These are phyloP conservation scores for Blattamonas nauphoetae DNA, from an alignment of 78 protist species.

Conservation along the genomic window DNA sequence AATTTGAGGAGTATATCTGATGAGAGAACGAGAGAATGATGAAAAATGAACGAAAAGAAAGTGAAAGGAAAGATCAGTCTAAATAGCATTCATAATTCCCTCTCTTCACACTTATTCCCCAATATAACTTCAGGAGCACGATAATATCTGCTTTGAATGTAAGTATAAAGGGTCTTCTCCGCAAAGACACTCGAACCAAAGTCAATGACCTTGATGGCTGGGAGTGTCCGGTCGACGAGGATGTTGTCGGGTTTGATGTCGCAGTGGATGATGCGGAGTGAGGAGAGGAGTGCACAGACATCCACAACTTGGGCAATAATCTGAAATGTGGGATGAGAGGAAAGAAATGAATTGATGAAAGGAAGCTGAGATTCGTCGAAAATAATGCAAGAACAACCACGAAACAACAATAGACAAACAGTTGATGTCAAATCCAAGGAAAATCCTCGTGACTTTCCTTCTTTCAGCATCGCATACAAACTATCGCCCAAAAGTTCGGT, in stretches of 20 bases:
- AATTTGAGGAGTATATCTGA: conserved; percentile 37
- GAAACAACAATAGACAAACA: neutral
- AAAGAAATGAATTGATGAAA: neutral
- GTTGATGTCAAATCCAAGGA: neutral
- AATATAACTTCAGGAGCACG: neutral
- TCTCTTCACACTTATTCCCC: neutral
- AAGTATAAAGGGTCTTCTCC: neutral
- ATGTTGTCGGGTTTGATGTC: conserved; percentile 46
- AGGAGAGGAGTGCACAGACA: neutral
- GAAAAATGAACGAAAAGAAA: neutral
- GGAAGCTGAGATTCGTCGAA: neutral
- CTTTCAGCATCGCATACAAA: neutral
- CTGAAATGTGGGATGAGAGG: neutral
- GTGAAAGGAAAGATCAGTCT: neutral
- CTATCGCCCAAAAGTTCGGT: neutral
- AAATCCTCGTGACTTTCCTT: neutral
- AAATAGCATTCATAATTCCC: neutral
- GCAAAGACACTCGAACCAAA: neutral
- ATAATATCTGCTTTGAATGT: neutral
- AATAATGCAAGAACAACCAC: neutral
- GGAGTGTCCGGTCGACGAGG: neutral
- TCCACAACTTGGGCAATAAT: neutral
- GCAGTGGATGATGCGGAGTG: conserved; percentile 14
- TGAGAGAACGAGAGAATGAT: neutral
- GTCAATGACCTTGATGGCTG: neutral